Evolutionary conservation across 352 stramenopile species (phyloP).

Genomic region (Phytopythium boreale): DNA sequence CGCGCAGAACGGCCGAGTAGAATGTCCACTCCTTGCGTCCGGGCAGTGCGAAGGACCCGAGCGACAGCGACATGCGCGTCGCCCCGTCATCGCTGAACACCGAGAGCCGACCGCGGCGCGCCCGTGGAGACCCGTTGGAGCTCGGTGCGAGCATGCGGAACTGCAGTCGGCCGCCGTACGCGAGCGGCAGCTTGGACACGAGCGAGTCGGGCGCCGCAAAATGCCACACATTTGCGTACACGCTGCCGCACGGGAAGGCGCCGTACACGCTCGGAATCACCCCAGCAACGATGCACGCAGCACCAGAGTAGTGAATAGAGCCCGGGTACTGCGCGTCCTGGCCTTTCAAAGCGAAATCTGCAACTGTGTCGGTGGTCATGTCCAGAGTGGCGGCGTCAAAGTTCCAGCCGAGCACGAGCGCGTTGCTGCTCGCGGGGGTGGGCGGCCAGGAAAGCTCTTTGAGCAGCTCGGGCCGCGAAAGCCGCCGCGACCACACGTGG

Average conservation of each 20-base stretch:
- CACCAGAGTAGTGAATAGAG: conserved; percentile 26
- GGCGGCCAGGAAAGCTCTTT: conserved; percentile 56
- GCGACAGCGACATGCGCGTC: conserved; percentile 39
- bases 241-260: conserved; percentile 54
- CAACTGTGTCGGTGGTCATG: conserved; percentile 22
- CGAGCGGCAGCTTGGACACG: conserved; percentile 23
- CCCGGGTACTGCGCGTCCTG: conserved; percentile 42
- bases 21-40: conserved; percentile 40
- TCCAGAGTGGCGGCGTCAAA: conserved; percentile 39
- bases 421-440: conserved; percentile 44
- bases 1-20: conserved; percentile 60
- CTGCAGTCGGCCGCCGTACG: conserved; percentile 65
- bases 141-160: conserved; percentile 70
- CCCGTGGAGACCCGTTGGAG: conserved; percentile 52
- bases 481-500: conserved; percentile 49
- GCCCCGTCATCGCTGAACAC: conserved; percentile 26
- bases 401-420: conserved; percentile 61
- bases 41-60: conserved; percentile 55
- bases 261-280: conserved; percentile 37
- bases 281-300: conserved; percentile 29
- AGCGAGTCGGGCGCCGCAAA: conserved; percentile 43
- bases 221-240: conserved; percentile 72
- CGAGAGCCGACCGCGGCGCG: conserved; percentile 49
- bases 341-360: conserved; percentile 46
- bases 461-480: conserved; percentile 44